Conservation (phyloP, 1,284 basidiomycete genomes). For the Fomitopsis betulina region DNA sequence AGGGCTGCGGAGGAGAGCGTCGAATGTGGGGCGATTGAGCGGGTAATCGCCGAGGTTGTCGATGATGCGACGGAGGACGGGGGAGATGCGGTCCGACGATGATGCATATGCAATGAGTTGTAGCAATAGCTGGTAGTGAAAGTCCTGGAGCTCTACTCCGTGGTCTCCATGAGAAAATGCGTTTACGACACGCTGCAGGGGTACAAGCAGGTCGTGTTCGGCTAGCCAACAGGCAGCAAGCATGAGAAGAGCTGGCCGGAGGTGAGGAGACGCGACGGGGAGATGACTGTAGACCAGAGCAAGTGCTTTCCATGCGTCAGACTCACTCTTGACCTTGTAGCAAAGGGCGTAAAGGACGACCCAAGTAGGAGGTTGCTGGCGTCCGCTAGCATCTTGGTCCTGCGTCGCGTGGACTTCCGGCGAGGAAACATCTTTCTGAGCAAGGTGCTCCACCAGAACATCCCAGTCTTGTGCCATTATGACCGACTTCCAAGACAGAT, state of each 20-base stretch:
- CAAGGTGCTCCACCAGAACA: slow-evolving; percentile 6
- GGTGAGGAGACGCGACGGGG: slow-evolving; percentile 22
- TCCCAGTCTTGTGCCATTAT: slow-evolving; percentile 4
- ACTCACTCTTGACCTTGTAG: slow-evolving; percentile 40
- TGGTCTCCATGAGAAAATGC: slow-evolving; percentile 37
- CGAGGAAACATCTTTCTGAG: not conserved
- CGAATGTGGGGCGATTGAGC: slow-evolving; percentile 40
- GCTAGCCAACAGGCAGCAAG: slow-evolving; percentile 45
- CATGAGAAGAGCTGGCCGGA: slow-evolving; percentile 41
- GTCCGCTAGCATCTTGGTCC: not conserved
- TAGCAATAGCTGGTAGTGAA: slow-evolving; percentile 54
- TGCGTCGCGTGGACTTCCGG: not conserved
- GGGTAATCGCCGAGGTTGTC: slow-evolving; percentile 28
- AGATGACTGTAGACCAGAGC: slow-evolving; percentile 36
- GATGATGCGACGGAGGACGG: slow-evolving; percentile 44
- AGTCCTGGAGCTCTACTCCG: slow-evolving; percentile 23
- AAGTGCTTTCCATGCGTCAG: slow-evolving; percentile 36
- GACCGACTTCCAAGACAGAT: slow-evolving; percentile 10
- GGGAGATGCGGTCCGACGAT: slow-evolving; percentile 13
- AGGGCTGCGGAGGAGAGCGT: slow-evolving; percentile 41
- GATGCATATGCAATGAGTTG: slow-evolving; percentile 33
- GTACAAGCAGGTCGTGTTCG: slow-evolving; percentile 38
- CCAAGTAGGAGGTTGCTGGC: slow-evolving; percentile 40
- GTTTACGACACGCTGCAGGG: slow-evolving; percentile 39
- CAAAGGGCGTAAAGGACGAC: slow-evolving; percentile 45